phyloP scores from a whole-genome alignment of 1,139 yeast species.

The Tardiomyces depauwii region DNA sequence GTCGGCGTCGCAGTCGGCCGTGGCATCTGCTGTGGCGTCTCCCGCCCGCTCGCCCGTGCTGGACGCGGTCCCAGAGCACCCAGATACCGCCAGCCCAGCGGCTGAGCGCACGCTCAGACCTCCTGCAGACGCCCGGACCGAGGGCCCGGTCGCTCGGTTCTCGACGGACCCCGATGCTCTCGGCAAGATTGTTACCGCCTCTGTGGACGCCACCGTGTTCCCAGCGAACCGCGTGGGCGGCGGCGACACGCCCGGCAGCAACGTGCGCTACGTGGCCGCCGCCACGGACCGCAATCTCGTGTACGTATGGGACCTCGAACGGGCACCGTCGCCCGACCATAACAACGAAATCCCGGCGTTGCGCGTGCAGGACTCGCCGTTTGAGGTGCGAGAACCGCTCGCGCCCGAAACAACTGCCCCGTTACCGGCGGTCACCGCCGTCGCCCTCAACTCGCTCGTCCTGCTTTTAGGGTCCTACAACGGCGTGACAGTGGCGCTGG shows the following conservation, averaged over 20 bases:
- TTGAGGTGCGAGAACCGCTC: slow-evolving; percentile 10
- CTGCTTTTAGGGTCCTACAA: slow-evolving; percentile 51
- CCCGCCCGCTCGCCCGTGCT: neutral
- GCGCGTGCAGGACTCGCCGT: slow-evolving; percentile 19
- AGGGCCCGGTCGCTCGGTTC: neutral
- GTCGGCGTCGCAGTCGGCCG: neutral
- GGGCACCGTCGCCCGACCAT: slow-evolving; percentile 14
- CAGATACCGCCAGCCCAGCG: no score
- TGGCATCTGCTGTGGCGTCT: neutral
- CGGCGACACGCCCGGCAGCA: slow-evolving; percentile 38
- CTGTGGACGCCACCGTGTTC: neutral
- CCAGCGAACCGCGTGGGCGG: slow-evolving; percentile 10
- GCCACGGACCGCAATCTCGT: slow-evolving; percentile 29
- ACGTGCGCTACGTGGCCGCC: slow-evolving; percentile 41
- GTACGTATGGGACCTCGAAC: slow-evolving; percentile 32
- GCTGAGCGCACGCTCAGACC: neutral
- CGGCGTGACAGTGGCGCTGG: slow-evolving; percentile 53
- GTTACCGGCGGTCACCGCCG: slow-evolving; percentile 29
- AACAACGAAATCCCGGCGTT: slow-evolving; percentile 18
- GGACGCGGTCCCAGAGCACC: neutral
- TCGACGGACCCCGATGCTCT: neutral
- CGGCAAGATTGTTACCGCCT: neutral
- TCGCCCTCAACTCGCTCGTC: slow-evolving; percentile 32
- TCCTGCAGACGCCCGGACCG: neutral
- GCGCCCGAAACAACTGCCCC: neutral